Conservation (phyloP, 176 grass and related monocot genomes). For the Avena insularis region DNA sequence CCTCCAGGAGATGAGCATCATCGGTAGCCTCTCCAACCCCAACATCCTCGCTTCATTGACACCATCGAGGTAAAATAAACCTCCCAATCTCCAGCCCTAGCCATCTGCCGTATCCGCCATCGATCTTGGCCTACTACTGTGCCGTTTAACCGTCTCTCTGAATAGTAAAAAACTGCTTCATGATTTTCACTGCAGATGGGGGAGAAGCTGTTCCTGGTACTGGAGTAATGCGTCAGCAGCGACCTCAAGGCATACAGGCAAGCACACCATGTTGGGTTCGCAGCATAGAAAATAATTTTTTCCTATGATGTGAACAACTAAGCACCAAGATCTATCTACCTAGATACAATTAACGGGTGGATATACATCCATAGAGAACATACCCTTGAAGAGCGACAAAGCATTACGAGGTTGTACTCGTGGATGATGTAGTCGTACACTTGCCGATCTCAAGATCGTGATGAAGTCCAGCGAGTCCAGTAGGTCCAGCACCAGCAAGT, state of each 20-base stretch:
- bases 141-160: not conserved
- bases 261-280: not conserved
- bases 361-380: no score
- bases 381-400: no score
- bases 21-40: slow-evolving; percentile 58
- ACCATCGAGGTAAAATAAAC: slow-evolving; percentile 52
- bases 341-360: no score
- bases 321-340: no score
- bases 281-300: no score
- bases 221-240: slow-evolving; percentile 74
- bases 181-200: slow-evolving; percentile 39
- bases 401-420: no score
- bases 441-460: no score
- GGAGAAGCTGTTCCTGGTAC: slow-evolving; percentile 55
- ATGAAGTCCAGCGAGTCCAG: no score
- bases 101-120: not conserved
- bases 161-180: not conserved
- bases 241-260: slow-evolving; percentile 53
- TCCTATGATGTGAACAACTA: no score
- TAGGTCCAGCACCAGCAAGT: no score
- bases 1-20: slow-evolving; percentile 66
- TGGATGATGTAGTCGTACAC: no score
- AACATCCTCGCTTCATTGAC: slow-evolving; percentile 65
- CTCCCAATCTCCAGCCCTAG: not conserved
- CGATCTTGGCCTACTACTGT: not conserved